phyloP scores from a whole-genome alignment of 2,329 filamentous ascomycete genomes.

The Pseudogymnoascus verrucosus region DNA sequence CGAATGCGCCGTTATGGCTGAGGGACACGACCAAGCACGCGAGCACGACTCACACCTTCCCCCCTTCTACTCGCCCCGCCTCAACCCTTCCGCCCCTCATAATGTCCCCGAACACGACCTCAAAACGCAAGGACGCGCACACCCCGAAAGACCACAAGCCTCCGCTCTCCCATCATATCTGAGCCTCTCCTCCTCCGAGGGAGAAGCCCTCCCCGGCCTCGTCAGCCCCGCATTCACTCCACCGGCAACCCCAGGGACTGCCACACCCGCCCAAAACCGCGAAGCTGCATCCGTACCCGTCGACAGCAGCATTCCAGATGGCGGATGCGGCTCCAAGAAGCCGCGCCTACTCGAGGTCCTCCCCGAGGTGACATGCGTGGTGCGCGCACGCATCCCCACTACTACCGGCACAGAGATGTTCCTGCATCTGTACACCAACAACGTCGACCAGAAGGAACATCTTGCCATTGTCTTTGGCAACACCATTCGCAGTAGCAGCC shows the following conservation, averaged over 20 bases:
- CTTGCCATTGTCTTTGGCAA: constrained; percentile 93
- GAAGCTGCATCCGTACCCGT: constrained; percentile 37
- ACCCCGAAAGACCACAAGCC: constrained; percentile 2
- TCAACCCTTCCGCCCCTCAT: constrained; percentile 26
- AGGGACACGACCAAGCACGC: constrained; percentile 15
- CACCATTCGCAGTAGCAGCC: constrained; percentile 64
- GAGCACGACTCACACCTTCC: constrained; percentile 23
- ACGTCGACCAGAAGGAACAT: constrained; percentile 90
- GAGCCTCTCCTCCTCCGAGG: constrained; percentile 10
- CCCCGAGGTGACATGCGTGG: constrained; percentile 84
- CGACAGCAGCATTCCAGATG: constrained; percentile 45
- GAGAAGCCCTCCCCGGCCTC: constrained; percentile 35
- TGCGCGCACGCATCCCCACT: constrained; percentile 90
- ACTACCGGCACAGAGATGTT: constrained; percentile 93
- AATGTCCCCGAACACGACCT: constrained; percentile 28
- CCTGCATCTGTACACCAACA: constrained; percentile 88
- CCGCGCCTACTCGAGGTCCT: constrained; percentile 68
- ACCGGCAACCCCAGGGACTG: constrained; percentile 53
- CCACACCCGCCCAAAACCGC: constrained; percentile 39
- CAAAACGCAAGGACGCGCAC: constrained; percentile 15
- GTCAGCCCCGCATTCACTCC: constrained; percentile 83
- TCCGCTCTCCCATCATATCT: constrained; percentile 11
- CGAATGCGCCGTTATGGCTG: constrained; percentile 11
- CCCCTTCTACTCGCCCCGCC: constrained; percentile 29
- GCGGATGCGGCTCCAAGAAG: constrained; percentile 53